These are phyloP conservation scores for Phoenix roebelenii DNA, from an alignment of 176 grass and related monocot genomes.

Conservation along the genomic window DNA sequence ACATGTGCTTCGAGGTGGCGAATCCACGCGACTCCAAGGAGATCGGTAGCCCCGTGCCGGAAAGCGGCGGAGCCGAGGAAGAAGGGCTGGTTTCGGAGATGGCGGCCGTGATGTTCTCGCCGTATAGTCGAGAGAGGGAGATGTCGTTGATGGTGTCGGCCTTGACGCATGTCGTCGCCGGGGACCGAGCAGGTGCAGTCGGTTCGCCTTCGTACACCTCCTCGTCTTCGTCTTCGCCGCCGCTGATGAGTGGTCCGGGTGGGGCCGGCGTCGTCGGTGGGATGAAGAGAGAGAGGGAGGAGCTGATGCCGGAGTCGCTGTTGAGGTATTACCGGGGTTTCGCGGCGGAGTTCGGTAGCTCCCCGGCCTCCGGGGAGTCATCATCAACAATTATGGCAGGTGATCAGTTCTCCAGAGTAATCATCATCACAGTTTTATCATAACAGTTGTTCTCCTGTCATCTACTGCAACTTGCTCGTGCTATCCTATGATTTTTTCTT, in stretches of 20 bases:
- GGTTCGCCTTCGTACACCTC: no score
- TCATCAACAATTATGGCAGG: no score
- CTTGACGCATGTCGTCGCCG: slow-evolving; percentile 42
- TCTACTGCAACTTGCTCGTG: not conserved
- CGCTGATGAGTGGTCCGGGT: not conserved
- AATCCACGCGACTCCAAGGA: not conserved
- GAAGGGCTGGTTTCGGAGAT: not conserved
- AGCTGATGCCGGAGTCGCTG: slow-evolving; percentile 13
- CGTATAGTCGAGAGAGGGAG: slow-evolving; percentile 19
- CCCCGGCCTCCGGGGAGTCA: no score
- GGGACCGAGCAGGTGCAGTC: not conserved
- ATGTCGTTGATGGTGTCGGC: slow-evolving; percentile 72
- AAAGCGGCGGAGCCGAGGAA: not conserved
- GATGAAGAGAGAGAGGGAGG: slow-evolving; percentile 16
- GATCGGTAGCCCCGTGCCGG: no score
- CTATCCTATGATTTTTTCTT: not conserved
- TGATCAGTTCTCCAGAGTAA: no score
- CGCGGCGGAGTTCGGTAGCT: not conserved
- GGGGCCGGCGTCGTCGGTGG: not conserved
- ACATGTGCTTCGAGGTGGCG: not conserved
- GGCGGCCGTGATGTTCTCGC: not conserved
- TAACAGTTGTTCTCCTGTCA: no score
- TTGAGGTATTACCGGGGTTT: slow-evolving; percentile 22
- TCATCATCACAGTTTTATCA: no score
- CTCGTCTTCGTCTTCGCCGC: not conserved